Base-by-base conservation (phyloP, 1,284 basidiomycete genomes). In the Fistulina hepatica region DNA sequence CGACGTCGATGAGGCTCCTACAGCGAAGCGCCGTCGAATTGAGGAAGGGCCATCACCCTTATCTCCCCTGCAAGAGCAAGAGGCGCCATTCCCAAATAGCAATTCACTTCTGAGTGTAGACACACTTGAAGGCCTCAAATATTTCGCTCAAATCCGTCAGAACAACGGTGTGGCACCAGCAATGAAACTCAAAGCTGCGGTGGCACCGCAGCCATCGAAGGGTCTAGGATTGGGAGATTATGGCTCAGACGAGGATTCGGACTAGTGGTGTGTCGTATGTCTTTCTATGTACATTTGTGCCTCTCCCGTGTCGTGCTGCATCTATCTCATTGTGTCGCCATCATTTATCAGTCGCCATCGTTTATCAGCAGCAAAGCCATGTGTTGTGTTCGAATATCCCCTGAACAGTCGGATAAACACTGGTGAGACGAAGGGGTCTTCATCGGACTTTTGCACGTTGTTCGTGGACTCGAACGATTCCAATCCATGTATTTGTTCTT, bases 51-150 rank as follows among this genome's bases (percentile, higher is more conserved):
- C 33, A 10, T 41, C 44, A 33, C 44, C 50, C 17, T n/a, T n/a
- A n/a, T 45, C 52, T 5, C 47, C 53, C 16, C 44, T 49, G 16
- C 42, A 51, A 11, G 48, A 49, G 25, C 48, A 51, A 37, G 48
- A 51, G 21, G 46, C 55, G 23, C 42, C 48, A 21, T 52, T 52
- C 5, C 53, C 55, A 13, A 51, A 59, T 33, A 51, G 69, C 2
- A 56, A 47, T 30, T 80, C 85, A 0, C 57, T 93, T 20, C 64
- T 94, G 21, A 85, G 66, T 42, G 67, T 74, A 4, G 88, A 92
- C 50, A 81, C 89, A 4, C 54, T 93, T 20, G 85, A 92, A 48
- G 83, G 89, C 38, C 63, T 94, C 39, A 82, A 78, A 54, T 91
- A 89, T 52, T 90, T 92, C 52, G 75, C 83, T 5, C 78, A 89